phyloP scores from a whole-genome alignment of 768 basidiomycete species.

The Gautieria morchelliformis region DNA sequence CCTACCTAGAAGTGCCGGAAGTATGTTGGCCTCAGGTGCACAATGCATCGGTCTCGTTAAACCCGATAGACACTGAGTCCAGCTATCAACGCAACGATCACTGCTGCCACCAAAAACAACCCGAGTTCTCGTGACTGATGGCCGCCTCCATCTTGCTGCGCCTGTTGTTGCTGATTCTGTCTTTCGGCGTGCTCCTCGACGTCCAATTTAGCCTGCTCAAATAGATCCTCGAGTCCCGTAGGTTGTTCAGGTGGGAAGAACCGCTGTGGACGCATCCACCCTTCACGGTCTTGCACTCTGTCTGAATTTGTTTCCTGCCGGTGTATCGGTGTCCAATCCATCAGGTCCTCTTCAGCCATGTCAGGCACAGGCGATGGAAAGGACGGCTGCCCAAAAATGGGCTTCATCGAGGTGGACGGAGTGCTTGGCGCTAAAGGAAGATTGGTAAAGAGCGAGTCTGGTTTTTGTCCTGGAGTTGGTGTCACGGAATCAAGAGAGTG shows the following conservation, averaged over 20 bases:
- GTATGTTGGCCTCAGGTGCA: background rate
- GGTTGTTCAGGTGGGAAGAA: conserved; percentile 75
- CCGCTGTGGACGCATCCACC: conserved; percentile 57
- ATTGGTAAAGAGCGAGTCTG: conserved; percentile 57
- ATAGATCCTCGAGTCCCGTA: conserved; percentile 64
- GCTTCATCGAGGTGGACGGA: conserved; percentile 25
- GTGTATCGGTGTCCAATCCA: conserved; percentile 65
- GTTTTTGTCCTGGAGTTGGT: conserved; percentile 25
- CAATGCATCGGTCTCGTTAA: background rate
- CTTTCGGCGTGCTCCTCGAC: background rate
- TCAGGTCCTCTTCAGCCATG: conserved; percentile 32
- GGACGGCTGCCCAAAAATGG: conserved; percentile 67
- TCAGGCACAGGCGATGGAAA: conserved; percentile 20
- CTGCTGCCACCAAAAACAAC: background rate
- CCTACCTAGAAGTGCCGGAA: background rate
- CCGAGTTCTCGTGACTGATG: background rate
- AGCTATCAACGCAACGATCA: background rate
- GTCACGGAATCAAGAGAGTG: background rate
- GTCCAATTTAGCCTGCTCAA: conserved; percentile 24
- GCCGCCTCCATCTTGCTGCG: background rate
- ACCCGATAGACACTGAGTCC: background rate
- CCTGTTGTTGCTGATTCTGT: background rate
- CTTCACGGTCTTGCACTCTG: conserved; percentile 28
- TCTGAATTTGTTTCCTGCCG: conserved; percentile 12
- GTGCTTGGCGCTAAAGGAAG: conserved; percentile 35